phyloP scores from a whole-genome alignment of 139 green algal genomes.

The Edaphochlamys debaryana region DNA sequence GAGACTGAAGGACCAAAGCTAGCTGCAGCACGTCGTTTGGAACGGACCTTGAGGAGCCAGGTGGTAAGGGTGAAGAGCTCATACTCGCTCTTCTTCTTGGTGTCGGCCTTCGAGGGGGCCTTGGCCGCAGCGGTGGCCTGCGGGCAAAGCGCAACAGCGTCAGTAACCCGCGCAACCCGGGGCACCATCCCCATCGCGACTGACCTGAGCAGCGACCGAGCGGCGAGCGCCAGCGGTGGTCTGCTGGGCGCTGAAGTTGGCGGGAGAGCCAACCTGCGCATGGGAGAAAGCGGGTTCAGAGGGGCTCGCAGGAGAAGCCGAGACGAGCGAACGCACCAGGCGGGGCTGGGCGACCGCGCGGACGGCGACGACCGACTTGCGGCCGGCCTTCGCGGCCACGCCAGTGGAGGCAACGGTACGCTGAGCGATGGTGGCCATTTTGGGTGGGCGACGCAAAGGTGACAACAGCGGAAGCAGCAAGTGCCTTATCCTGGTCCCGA shows the following conservation, averaged over 20 bases:
- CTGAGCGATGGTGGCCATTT: conserved; percentile 27
- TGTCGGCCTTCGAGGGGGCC: not conserved
- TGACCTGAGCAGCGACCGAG: conserved; percentile 30
- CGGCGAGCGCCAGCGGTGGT: conserved; percentile 26
- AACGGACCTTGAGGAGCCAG: conserved; percentile 87
- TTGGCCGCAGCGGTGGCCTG: conserved; percentile 13
- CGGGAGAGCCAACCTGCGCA: too few relatives aligned
- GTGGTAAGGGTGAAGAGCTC: conserved; percentile 85
- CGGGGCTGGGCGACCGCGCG: conserved; percentile 31
- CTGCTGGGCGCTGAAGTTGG: too few relatives aligned
- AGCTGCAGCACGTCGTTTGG: too few relatives aligned
- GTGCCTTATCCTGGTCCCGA: too few relatives aligned
- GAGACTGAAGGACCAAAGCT: too few relatives aligned
- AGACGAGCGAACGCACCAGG: too few relatives aligned
- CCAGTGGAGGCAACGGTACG: conserved; percentile 5
- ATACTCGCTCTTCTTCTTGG: conserved; percentile 57
- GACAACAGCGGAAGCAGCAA: too few relatives aligned
- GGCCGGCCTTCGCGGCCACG: conserved; percentile 37
- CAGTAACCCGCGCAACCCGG: too few relatives aligned
- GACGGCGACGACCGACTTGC: conserved; percentile 27
- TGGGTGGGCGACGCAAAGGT: too few relatives aligned
- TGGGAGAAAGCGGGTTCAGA: too few relatives aligned
- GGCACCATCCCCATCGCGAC: not conserved
- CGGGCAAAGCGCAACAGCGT: not conserved
- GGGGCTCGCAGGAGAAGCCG: too few relatives aligned